Base-by-base conservation (phyloP, 305 asterid species). In the Fraxinus platypoda region DNA sequence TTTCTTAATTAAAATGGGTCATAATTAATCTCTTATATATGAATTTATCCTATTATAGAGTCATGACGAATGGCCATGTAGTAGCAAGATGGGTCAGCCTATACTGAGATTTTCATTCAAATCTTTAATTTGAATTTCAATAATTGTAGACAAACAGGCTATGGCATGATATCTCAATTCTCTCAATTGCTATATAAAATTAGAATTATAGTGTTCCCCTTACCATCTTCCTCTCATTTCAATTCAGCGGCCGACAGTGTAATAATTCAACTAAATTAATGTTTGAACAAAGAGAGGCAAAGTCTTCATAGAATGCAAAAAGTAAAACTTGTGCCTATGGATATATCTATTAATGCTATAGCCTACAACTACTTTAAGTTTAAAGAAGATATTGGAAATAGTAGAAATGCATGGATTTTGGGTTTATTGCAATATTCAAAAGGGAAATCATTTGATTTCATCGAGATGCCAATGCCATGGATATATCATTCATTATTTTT, bases 171-270 rank as follows among this genome's bases (percentile, higher is more conserved):
- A 70, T 70, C 75, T n/a, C 38, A 70, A 70, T 70, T 70, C 75
- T 30, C 75, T 72, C 26, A 73, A 73, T 73, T 34, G 30, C 28
- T 66, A 38, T 35, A 31, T 34, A 33, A 82, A 77, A 76, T 46
- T 21, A 52, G 46, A 78, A 82, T 82, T 71, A 83, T 78, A 83
- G 9, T 72, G 80, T 78, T 37, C 33, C 66, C 62, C 15, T 33
- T 33, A 3, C 37, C 15, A 70, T 13, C 43, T 68, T 15, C 66
- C 76, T 79, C 66, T 52, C 34, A 73, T 73, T 19, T 77, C 41
- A 26, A 8, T 52, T n/a, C 21, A 64, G 75, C 79, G 73, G 66
- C 87, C 86, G 88, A 85, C 88, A 82, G 17, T 34, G 74, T 85
- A 75, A 85, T 85, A 52, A 85, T 83, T 49, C 75, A 30, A 33